These are phyloP conservation scores for Plenodomus lindquistii DNA, from an alignment of 2,329 filamentous ascomycete species.

Conservation along the genomic window DNA sequence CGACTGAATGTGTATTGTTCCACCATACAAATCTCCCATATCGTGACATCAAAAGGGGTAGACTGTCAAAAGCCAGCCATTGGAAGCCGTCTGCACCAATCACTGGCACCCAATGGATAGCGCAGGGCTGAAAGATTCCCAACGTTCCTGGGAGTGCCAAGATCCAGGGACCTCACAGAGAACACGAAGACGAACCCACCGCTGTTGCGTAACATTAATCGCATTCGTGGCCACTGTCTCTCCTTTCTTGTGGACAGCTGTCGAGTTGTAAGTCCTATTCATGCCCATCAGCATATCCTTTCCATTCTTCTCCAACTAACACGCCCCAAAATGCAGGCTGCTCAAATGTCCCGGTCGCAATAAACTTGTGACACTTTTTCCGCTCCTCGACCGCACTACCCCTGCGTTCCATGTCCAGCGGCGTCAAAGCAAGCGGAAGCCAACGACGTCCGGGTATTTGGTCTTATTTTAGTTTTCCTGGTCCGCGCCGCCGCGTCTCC, in stretches of 20 bases:
- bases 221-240: constrained; percentile 1
- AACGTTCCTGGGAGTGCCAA: constrained; percentile 18
- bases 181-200: constrained; percentile 25
- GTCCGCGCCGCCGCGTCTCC: constrained; percentile 57
- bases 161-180: constrained; percentile 21
- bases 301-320: constrained; percentile 16
- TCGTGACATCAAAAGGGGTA: background rate
- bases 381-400: constrained; percentile 3
- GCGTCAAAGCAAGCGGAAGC: constrained; percentile 49
- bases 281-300: too few species aligned
- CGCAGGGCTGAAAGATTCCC: constrained; percentile 1
- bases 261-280: constrained; percentile 13
- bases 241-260: constrained; percentile 6
- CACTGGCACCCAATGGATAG: constrained; percentile 8
- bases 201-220: constrained; percentile 17
- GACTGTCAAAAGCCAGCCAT: background rate
- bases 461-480: constrained; percentile 56
- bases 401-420: constrained; percentile 58
- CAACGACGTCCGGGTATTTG: constrained; percentile 56
- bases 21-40: too few species aligned
- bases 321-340: constrained; percentile 11
- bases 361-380: constrained; percentile 24
- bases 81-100: constrained; percentile 7
- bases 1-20: too few species aligned
- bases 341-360: constrained; percentile 22